Base-by-base conservation (phyloP, 352 stramenopile species). In the Nothophytophthora sp. region DNA sequence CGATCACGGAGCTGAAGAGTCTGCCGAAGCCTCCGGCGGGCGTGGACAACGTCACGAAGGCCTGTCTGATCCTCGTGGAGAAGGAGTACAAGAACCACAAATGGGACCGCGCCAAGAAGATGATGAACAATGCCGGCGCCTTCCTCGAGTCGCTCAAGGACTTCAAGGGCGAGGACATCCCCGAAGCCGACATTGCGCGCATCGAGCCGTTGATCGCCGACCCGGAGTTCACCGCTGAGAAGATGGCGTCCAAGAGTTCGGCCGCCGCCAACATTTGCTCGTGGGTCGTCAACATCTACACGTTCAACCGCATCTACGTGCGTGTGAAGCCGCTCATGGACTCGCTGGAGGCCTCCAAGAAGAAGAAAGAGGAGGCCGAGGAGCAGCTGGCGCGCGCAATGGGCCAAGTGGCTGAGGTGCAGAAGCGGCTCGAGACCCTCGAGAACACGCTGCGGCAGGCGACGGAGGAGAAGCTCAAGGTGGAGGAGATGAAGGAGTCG, bases 251-350 rank as follows among this genome's bases (percentile, higher is more conserved):
- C 35, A 99, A 99, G 74, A 98, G 90, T 47, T 96, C 88, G 4
- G 97, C 97, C 4, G 97, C 97, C 2, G 96, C 96, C 1, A 99
- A 98, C 63, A 86, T 99, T 47, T 99, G 95, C 61, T 97, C 88
- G 18, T 99, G 96, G 96, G 96, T 99, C 19, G 91, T 98, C 13
- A 99, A 98, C 47, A 99, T 99, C 55, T 98, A 97, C 69, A 97
- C 86, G 20, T 99, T 98, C 73, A 99, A 99, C 72, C 81, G 96
- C 25, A 99, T 99, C 57, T 99, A 99, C 74, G 96, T 99, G 32
- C 98, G 98, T 56, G 97, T 99, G 5, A 99, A 99, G 66, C 97
- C 97, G 35, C 81, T 99, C 0, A 99, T 99, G 96, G 96, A 99
- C 59, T 96, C 89, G 30, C 80, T 99, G 4, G 94, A 99, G 57